phyloP scores from a whole-genome alignment of 1,284 basidiomycete species.

The Rhodotorula sp. region DNA sequence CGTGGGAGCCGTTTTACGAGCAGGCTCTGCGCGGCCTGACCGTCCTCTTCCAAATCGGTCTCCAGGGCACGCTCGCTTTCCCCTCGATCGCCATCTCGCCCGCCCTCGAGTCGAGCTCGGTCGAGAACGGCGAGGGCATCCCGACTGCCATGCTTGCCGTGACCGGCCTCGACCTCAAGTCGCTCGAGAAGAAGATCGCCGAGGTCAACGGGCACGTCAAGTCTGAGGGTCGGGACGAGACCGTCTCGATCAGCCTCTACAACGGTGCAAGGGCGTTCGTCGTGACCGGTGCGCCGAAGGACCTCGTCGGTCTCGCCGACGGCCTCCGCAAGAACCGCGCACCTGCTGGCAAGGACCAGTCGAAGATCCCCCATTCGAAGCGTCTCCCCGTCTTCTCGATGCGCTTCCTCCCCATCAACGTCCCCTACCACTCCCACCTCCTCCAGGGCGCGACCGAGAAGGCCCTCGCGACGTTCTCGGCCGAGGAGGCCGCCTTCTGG shows the following conservation, averaged over 20 bases:
- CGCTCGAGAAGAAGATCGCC: constrained; percentile 76
- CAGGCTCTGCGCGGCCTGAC: constrained; percentile 81
- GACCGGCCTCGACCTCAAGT: constrained; percentile 73
- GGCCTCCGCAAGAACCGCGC: constrained; percentile 86
- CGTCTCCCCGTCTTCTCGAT: constrained; percentile 90
- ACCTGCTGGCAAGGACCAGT: constrained; percentile 82
- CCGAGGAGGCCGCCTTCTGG: constrained; percentile 68
- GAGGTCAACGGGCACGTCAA: constrained; percentile 86
- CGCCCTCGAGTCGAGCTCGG: constrained; percentile 75
- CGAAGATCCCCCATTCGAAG: constrained; percentile 89
- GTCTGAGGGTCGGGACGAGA: constrained; percentile 44
- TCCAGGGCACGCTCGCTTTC: constrained; percentile 68
- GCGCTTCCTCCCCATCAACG: constrained; percentile 89
- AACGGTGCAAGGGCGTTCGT: constrained; percentile 91
- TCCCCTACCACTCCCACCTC: constrained; percentile 92
- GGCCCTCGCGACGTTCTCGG: constrained; percentile 54
- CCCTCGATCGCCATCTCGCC: constrained; percentile 91
- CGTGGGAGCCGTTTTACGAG: constrained; percentile 70
- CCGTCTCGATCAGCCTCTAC: constrained; percentile 76
- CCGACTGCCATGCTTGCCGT: constrained; percentile 93
- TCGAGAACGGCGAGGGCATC: constrained; percentile 88
- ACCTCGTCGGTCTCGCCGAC: constrained; percentile 90
- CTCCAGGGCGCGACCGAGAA: constrained; percentile 73
- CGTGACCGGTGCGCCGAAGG: constrained; percentile 85
- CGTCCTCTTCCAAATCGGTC: constrained; percentile 90